Evolutionary conservation across 805 yeast genomes (phyloP).

Genomic region (Metschnikowia continentalis): DNA sequence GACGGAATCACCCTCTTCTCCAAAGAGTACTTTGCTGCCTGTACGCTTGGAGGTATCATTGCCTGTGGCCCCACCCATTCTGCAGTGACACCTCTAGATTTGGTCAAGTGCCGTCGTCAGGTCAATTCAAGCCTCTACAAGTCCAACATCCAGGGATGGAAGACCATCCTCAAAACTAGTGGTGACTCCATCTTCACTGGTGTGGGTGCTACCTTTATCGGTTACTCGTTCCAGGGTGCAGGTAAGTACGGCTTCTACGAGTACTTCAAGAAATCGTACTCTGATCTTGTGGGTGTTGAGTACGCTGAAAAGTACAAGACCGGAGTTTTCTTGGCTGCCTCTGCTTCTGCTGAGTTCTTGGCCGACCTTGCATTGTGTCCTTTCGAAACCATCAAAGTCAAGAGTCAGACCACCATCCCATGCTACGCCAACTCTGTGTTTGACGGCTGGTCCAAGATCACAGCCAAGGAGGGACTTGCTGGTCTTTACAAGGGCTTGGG

Average conservation of each 20-base stretch:
- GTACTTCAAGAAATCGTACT: conserved; percentile 76
- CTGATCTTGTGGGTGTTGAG: conserved; percentile 62
- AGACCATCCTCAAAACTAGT: conserved; percentile 62
- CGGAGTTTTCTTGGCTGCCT: conserved; percentile 71
- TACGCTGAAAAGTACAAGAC: conserved; percentile 63
- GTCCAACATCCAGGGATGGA: conserved; percentile 81
- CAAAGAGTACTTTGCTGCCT: conserved; percentile 62
- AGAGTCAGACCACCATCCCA: conserved; percentile 89
- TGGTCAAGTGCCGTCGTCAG: conserved; percentile 91
- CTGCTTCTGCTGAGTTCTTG: conserved; percentile 90
- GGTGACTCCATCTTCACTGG: conserved; percentile 87
- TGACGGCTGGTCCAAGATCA: conserved; percentile 65
- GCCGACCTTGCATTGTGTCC: conserved; percentile 93
- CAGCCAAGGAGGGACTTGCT: conserved; percentile 62
- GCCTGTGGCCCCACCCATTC: conserved; percentile 99
- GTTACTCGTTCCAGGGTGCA: conserved; percentile 94
- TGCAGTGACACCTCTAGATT: conserved; percentile 85
- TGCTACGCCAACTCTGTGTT: conserved; percentile 64
- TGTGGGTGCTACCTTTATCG: conserved; percentile 85
- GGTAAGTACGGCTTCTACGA: conserved; percentile 97
- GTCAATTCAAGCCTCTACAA: conserved; percentile 70
- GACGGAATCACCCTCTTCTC: conserved; percentile 49
- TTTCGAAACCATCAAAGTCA: conserved; percentile 90
- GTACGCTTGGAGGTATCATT: conserved; percentile 71
- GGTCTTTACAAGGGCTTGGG: conserved; percentile 84